Evolutionary conservation across 352 stramenopile genomes (phyloP).

Genomic region (Phytophthora sojae): DNA sequence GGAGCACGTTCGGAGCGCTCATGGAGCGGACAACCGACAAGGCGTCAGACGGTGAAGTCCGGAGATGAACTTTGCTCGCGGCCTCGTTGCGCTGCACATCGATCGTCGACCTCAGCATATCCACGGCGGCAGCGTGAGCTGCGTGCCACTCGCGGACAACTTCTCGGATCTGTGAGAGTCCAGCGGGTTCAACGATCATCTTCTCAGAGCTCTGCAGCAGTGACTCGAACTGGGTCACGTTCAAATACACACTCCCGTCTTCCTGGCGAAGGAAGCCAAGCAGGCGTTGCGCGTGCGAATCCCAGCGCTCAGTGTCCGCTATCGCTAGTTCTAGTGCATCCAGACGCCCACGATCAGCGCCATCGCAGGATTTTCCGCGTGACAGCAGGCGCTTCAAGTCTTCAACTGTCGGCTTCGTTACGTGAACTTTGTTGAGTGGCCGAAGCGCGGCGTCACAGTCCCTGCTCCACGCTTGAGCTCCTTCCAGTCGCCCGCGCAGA

Average conservation of each 20-base stretch:
- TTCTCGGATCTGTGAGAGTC: slow-evolving; percentile 32
- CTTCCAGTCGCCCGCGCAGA: slow-evolving; percentile 43
- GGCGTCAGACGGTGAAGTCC: slow-evolving; percentile 8
- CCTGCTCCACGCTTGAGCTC: slow-evolving; percentile 52
- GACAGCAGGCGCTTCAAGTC: slow-evolving; percentile 47
- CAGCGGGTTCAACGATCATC: slow-evolving; percentile 32
- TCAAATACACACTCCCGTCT: not conserved
- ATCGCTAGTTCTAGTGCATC: slow-evolving; percentile 44
- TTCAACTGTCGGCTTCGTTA: slow-evolving; percentile 17
- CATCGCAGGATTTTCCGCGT: slow-evolving; percentile 43
- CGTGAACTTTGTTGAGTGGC: not conserved
- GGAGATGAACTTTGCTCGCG: not conserved
- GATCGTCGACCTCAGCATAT: slow-evolving; percentile 33
- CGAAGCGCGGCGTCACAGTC: slow-evolving; percentile 41
- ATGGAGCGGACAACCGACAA: slow-evolving; percentile 23
- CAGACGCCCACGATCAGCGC: slow-evolving; percentile 33
- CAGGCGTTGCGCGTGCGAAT: slow-evolving; percentile 30
- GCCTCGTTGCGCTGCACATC: slow-evolving; percentile 37
- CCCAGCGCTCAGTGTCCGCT: slow-evolving; percentile 32
- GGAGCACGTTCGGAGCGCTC: slow-evolving; percentile 30
- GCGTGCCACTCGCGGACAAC: slow-evolving; percentile 42
- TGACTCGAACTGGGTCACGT: slow-evolving; percentile 22
- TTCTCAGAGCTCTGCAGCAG: slow-evolving; percentile 37
- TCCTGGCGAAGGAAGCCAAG: slow-evolving; percentile 19
- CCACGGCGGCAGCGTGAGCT: slow-evolving; percentile 15